These are phyloP conservation scores for Begonia loranthoides DNA, from an alignment of 306 rosid species.

Conservation along the genomic window DNA sequence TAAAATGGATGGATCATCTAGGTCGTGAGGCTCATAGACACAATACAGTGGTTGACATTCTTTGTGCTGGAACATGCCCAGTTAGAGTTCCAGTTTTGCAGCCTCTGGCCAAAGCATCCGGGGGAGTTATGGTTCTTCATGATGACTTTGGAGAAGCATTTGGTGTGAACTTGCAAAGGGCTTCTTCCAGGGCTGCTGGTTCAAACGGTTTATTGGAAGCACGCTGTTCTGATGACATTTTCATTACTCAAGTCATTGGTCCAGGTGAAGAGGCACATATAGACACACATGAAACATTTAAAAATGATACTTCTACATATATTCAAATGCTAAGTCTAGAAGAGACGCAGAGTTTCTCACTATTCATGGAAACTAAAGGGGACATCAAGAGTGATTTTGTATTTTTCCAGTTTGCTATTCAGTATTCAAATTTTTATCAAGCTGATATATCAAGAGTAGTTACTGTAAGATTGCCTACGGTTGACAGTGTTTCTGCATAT, in stretches of 20 bases:
- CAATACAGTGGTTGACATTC: constrained; percentile 66
- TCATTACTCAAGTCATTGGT: constrained; percentile 77
- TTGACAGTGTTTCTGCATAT: constrained; percentile 64
- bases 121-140: constrained; percentile 90
- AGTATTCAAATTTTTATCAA: constrained; percentile 45
- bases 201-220: constrained; percentile 77
- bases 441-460: constrained; percentile 75
- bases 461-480: constrained; percentile 66
- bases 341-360: constrained; percentile 75
- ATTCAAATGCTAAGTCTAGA: constrained; percentile 83
- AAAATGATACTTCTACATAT: constrained; percentile 59
- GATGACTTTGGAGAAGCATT: constrained; percentile 99
- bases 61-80: constrained; percentile 98
- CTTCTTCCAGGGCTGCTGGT: constrained; percentile 86
- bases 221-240: constrained; percentile 73
- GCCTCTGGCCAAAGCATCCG: constrained; percentile 94
- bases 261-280: constrained; percentile 91
- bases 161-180: constrained; percentile 97
- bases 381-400: constrained; percentile 50
- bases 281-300: constrained; percentile 68
- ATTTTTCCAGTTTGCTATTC: constrained; percentile 53
- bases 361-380: constrained; percentile 77
- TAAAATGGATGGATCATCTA: constrained; percentile 87
- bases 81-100: constrained; percentile 88
- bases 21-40: constrained; percentile 78